Conservation (phyloP, 2,329 filamentous ascomycete species). For the Botryotinia convoluta region DNA sequence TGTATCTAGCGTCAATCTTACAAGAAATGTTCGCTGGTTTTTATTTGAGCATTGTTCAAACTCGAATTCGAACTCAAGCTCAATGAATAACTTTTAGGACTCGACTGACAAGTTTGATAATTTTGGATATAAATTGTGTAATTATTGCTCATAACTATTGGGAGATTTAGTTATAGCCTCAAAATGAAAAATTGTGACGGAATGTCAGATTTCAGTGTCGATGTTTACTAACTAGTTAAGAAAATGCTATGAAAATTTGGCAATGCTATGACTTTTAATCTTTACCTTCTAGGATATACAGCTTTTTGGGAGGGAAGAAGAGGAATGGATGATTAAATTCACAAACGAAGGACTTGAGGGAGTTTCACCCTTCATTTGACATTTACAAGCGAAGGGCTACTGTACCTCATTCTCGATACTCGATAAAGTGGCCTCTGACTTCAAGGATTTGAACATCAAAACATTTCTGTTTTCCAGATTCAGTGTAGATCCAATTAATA, state of each 20-base stretch:
- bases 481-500: not conserved
- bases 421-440: not conserved
- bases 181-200: not conserved
- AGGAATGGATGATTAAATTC: not conserved
- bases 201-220: too few relatives aligned
- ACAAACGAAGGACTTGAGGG: not conserved
- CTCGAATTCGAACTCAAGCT: not conserved
- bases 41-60: not conserved
- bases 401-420: not conserved
- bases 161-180: not conserved
- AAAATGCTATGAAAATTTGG: not conserved
- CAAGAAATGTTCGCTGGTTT: not conserved
- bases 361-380: not conserved
- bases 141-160: not conserved
- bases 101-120: not conserved
- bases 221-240: not conserved
- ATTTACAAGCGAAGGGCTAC: not conserved
- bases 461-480: not conserved
- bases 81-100: not conserved
- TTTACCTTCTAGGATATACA: fast-evolving
- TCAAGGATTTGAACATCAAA: not conserved
- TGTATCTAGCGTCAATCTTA: not conserved
- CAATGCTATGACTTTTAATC: not conserved
- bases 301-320: not conserved
- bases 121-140: not conserved